phyloP scores from a whole-genome alignment of 2,329 filamentous ascomycete species.

The Dendrostoma leiphaemia region DNA sequence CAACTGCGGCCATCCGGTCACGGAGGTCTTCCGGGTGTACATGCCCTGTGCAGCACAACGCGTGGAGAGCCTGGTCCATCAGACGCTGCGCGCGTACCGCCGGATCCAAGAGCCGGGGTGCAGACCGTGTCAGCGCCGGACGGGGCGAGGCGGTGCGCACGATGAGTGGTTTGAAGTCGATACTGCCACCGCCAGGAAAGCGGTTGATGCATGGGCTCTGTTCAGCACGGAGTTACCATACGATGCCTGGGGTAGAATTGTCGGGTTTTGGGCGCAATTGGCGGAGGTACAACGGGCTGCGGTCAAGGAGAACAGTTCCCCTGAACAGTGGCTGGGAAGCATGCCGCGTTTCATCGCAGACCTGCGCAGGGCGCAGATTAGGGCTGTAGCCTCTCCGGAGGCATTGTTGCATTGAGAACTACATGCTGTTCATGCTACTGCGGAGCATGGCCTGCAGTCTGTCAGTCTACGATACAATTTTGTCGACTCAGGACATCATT shows the following conservation, averaged over 20 bases:
- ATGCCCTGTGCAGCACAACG: background rate
- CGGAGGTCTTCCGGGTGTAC: background rate
- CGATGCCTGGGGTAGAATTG: background rate
- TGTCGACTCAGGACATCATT: no score
- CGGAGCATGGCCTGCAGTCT: no score
- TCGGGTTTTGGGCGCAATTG: background rate
- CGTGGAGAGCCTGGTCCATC: background rate
- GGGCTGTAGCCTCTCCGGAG: background rate
- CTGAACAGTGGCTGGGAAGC: background rate
- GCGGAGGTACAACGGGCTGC: background rate
- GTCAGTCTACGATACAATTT: no score
- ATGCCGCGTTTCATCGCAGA: background rate
- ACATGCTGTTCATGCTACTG: no score
- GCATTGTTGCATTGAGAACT: background rate
- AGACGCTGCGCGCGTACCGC: background rate
- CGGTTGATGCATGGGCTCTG: background rate
- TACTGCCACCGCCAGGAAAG: background rate
- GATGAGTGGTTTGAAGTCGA: background rate
- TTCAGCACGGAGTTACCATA: background rate
- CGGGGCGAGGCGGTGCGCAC: background rate
- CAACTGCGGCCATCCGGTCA: background rate
- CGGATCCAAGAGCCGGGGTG: background rate
- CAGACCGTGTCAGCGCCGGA: background rate
- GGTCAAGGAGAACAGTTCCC: background rate
- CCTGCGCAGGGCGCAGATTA: background rate